phyloP scores from a whole-genome alignment of 495 filamentous ascomycete species.

The Podospora comata region DNA sequence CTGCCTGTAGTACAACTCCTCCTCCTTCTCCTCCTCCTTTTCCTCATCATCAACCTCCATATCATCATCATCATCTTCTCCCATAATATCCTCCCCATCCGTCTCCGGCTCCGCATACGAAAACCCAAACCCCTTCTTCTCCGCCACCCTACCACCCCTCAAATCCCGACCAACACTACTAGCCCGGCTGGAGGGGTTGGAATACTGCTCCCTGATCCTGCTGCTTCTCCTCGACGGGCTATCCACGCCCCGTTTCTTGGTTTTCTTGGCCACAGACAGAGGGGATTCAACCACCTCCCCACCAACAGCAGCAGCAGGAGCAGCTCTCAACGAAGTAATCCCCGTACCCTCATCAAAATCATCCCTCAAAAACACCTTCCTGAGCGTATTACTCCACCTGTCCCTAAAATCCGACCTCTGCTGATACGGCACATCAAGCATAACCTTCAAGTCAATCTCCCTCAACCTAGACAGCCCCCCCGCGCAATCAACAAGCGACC shows the following conservation, averaged over 20 bases:
- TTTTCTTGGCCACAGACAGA: background rate
- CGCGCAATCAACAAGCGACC: conserved; percentile 68
- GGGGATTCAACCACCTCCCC: too few species aligned
- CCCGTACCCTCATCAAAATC: background rate
- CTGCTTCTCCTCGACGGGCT: conserved; percentile 26
- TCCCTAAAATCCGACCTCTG: conserved; percentile 70
- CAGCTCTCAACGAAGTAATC: background rate
- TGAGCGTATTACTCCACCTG: conserved; percentile 64
- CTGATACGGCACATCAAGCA: conserved; percentile 72
- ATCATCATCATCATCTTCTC: background rate
- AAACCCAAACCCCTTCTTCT: conserved; percentile 8
- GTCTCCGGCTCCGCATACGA: conserved; percentile 37
- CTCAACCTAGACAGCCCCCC: conserved; percentile 60
- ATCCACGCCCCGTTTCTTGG: background rate
- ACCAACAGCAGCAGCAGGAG: background rate
- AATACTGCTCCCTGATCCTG: conserved; percentile 22
- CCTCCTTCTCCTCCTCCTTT: background rate
- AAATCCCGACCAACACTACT: conserved; percentile 24
- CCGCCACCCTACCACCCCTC: conserved; percentile 6
- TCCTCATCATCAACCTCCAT: background rate
- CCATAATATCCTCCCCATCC: conserved; percentile 28
- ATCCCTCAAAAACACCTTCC: conserved; percentile 61
- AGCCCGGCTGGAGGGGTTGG: conserved; percentile 23
- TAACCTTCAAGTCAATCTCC: conserved; percentile 63
- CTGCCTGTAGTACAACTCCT: conserved; percentile 49